These are phyloP conservation scores for Aspergillus ustus DNA, from an alignment of 2,329 filamentous ascomycete species.

Conservation along the genomic window DNA sequence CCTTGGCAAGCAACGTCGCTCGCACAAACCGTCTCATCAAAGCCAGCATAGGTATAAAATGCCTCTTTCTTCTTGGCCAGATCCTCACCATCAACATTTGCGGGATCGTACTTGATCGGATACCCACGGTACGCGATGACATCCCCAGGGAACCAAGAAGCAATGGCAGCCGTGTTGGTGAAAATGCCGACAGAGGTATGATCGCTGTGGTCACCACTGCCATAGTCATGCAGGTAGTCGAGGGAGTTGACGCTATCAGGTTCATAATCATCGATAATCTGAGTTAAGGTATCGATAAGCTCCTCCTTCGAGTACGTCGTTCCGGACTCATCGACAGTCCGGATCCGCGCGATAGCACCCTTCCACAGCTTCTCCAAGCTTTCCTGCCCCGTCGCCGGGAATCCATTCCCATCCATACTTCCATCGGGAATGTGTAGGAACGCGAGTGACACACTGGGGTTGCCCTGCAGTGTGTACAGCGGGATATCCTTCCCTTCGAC, in stretches of 20 bases:
- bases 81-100: conserved; percentile 5
- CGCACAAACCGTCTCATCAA: conserved; percentile 11
- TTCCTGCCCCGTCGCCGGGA: conserved; percentile 9
- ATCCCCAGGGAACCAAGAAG: not conserved
- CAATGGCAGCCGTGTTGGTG: conserved; percentile 6
- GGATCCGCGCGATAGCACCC: not conserved
- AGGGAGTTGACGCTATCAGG: conserved; percentile 13
- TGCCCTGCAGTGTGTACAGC: conserved; percentile 8
- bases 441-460: conserved; percentile 7
- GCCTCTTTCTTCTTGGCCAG: conserved; percentile 12
- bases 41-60: conserved; percentile 16
- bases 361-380: conserved; percentile 19
- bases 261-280: conserved; percentile 4
- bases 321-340: not conserved
- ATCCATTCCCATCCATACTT: conserved; percentile 13
- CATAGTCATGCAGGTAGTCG: conserved; percentile 15
- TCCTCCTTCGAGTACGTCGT: conserved; percentile 11
- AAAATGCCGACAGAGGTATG: conserved; percentile 13
- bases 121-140: conserved; percentile 19
- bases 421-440: conserved; percentile 21
- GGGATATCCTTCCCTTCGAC: conserved; percentile 6
- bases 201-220: conserved; percentile 20
- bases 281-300: conserved; percentile 4
- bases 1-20: conserved; percentile 4
- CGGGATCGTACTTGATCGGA: conserved; percentile 10